Conservation (phyloP, 2,329 filamentous ascomycete genomes). For the Didymella sp. region DNA sequence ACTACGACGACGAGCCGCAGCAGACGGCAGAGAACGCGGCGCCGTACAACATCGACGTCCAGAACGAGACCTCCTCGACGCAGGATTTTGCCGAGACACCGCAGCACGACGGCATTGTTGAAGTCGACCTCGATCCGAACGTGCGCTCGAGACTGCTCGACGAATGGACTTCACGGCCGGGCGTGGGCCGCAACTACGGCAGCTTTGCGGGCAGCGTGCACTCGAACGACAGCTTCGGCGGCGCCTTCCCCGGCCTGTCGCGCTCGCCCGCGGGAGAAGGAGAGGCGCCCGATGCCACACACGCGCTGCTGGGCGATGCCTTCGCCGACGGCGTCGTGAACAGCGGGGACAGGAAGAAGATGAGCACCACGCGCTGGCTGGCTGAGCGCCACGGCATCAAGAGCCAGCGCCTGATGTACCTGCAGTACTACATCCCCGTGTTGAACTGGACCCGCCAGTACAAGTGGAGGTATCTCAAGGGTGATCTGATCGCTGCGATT, state of each 20-base stretch:
- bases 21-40: conserved; percentile 7
- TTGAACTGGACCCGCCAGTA: conserved; percentile 92
- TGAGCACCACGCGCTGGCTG: conserved; percentile 74
- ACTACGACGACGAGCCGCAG: conserved; percentile 31
- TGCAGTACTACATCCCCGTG: conserved; percentile 92
- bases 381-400: conserved; percentile 76
- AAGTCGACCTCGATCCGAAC: conserved; percentile 43
- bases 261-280: conserved; percentile 31
- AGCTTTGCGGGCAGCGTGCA: conserved; percentile 61
- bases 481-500: conserved; percentile 85
- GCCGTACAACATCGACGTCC: conserved; percentile 26
- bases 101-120: conserved; percentile 28
- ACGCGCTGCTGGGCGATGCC: conserved; percentile 52
- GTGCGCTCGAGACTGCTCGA: conserved; percentile 51
- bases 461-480: conserved; percentile 77
- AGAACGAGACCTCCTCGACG: conserved; percentile 36
- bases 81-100: conserved; percentile 5
- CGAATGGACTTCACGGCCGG: conserved; percentile 60
- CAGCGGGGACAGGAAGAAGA: conserved; percentile 63
- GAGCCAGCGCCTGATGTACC: conserved; percentile 76
- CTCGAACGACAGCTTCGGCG: conserved; percentile 51
- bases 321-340: conserved; percentile 54
- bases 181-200: conserved; percentile 60
- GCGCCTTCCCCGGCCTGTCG: conserved; percentile 44
- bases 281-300: conserved; percentile 43